Conservation (phyloP, 371 early-diverging fungal genomes). For the Vairimorpha apis region DNA sequence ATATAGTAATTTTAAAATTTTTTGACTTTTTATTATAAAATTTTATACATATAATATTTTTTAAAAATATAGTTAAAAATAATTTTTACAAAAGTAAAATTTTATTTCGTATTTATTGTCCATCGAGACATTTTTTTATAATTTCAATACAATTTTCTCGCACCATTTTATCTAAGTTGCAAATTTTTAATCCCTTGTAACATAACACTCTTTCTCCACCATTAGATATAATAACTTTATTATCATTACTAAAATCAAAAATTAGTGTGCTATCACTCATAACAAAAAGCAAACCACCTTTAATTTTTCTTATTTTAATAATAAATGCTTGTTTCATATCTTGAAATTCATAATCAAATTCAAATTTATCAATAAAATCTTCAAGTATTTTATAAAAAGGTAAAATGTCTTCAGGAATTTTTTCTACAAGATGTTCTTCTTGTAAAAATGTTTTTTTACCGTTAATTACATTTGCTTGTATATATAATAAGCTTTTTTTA, state of each 20-base stretch:
- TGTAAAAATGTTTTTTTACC: slow-evolving; percentile 45
- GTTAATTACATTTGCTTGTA: slow-evolving; percentile 29
- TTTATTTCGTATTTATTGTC: background rate
- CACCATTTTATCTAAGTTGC: slow-evolving; percentile 26
- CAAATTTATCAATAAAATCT: slow-evolving; percentile 54
- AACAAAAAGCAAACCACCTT: slow-evolving; percentile 50
- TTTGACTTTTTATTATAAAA: no score
- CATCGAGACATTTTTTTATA: slow-evolving; percentile 25
- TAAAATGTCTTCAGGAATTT: slow-evolving; percentile 39
- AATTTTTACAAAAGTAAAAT: no score
- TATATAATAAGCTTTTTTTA: slow-evolving; percentile 28
- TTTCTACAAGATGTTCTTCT: slow-evolving; percentile 53
- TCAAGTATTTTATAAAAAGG: slow-evolving; percentile 17
- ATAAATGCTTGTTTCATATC: slow-evolving; percentile 38
- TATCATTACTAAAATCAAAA: slow-evolving; percentile 56
- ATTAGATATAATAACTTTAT: slow-evolving; percentile 35
- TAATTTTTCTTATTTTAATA: slow-evolving; percentile 51
- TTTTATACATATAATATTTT: no score
- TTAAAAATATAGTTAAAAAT: no score
- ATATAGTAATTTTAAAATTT: no score
- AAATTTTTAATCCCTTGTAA: slow-evolving; percentile 32
- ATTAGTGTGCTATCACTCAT: slow-evolving; percentile 50
- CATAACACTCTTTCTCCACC: slow-evolving; percentile 39
- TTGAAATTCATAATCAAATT: slow-evolving; percentile 18
- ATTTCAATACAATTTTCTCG: slow-evolving; percentile 27